Percentiles rank a stretch among this genome's conserved stretches.
Evolutionary conservation across 495 filamentous ascomycete genomes (phyloP).

Genomic region (Xylaria acuta): DNA sequence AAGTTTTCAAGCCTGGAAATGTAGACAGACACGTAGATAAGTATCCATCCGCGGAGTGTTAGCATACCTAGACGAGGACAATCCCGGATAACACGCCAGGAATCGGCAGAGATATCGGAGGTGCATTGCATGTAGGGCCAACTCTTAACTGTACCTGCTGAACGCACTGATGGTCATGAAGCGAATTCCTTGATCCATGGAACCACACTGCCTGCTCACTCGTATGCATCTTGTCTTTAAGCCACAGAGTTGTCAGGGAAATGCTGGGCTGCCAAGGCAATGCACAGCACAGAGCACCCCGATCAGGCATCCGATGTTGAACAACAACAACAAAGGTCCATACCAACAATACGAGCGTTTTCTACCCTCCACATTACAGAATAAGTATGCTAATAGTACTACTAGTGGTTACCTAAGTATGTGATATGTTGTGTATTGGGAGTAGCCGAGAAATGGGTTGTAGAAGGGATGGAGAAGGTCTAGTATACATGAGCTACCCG

Average conservation of each 20-base stretch:
- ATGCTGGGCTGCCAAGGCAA: constrained; percentile 2
- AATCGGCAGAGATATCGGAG: constrained; percentile 8
- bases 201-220: not conserved
- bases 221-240: constrained; percentile 2
- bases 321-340: constrained; percentile 1
- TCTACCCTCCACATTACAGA: not conserved
- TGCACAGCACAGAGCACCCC: constrained; percentile 7
- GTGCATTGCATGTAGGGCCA: not conserved
- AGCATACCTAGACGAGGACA: not conserved
- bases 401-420: too few species aligned
- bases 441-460: too few species aligned
- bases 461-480: too few species aligned
- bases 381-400: constrained; percentile 2
- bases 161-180: not conserved
- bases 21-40: not conserved
- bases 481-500: too few species aligned
- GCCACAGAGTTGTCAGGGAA: not conserved
- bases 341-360: not conserved
- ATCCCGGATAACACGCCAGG: not conserved
- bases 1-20: not conserved
- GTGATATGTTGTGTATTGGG: too few species aligned
- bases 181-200: constrained; percentile 13
- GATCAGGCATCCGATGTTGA: not conserved
- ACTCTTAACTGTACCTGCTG: too few species aligned
- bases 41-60: not conserved